Base-by-base conservation (phyloP, 2,329 filamentous ascomycete genomes). In the Malbranchea cinnamomea region DNA sequence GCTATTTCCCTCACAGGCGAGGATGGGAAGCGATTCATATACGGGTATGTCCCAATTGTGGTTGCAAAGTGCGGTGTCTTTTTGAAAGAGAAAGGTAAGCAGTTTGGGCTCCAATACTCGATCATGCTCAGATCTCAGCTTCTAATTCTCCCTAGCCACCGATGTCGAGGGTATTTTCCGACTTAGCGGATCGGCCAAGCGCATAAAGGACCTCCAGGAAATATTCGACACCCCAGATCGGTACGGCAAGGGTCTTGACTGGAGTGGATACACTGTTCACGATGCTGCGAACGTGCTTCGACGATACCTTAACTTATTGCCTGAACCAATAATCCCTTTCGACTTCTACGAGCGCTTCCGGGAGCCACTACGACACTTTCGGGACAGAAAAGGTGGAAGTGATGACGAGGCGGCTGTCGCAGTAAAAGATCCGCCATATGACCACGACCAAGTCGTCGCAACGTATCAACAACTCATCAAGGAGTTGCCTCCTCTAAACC, bases 41-140 rank as follows among this genome's bases (percentile, higher is more conserved):
- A 95, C 54, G 89, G 89, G 48, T 95, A 95, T 49, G 87, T 98
- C 5, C 89, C 89, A 11, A 95, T 98, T 41, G 87, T 98, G 24
- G 87, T 98, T 31, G 89, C 89, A 20, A 98, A 98, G 56, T 95
- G 89, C 53, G 89, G 89, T 38, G 85, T 98, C 3, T 98, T 85
- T 44, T 55, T 98, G 41, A 98, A 98, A 57, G 89, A 98, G 55
- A 94, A 92, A 71, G 89, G 89, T 94, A 56, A 41, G 70, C 59
- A 17, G 4, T 28, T 10, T 18, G 12, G n/a, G n/a, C 11, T 5
- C 7, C 10, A 12, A 5, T 9, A 14, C 13, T n/a, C 15, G 8
- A 11, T 30, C 12, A 24, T 10, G 16, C 4, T 18, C 10, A 14
- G 12, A 8, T 10, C 24, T 13, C 51, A 32, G 49, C 36, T 23